Conservation (phyloP, 140 eudicot genomes). For the Erigeron philadelphicus region DNA sequence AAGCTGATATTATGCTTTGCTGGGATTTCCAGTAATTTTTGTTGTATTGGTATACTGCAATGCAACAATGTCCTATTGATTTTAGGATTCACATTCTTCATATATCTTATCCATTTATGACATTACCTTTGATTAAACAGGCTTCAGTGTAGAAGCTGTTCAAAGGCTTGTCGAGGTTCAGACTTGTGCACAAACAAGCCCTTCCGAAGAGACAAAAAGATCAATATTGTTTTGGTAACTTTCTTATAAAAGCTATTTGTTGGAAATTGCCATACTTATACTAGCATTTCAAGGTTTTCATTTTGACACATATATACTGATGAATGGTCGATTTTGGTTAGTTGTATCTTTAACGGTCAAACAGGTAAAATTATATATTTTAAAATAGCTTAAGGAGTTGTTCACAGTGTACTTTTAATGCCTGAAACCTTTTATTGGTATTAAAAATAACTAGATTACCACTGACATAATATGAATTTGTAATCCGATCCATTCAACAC, state of each 20-base stretch:
- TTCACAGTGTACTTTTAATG: background rate
- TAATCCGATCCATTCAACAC: background rate
- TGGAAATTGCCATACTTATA: background rate
- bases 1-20: background rate
- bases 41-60: background rate
- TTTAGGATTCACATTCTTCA: background rate
- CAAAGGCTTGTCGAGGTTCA: slow-evolving; percentile 80
- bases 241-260: background rate
- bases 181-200: slow-evolving; percentile 73
- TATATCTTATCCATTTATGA: background rate
- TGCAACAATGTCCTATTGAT: background rate
- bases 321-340: background rate
- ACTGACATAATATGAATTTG: background rate
- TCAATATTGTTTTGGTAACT: slow-evolving; percentile 67
- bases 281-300: background rate
- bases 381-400: background rate
- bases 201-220: slow-evolving; percentile 72
- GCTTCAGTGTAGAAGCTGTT: slow-evolving; percentile 89
- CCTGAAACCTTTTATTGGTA: background rate
- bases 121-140: slow-evolving; percentile 36
- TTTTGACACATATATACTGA: background rate
- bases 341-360: background rate
- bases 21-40: background rate
- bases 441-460: background rate
- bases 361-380: background rate